Percentiles rank a stretch among this genome's conserved stretches.
These are phyloP conservation scores for Nidula niveotomentosa DNA, from an alignment of 1,284 basidiomycete genomes.

Conservation along the genomic window DNA sequence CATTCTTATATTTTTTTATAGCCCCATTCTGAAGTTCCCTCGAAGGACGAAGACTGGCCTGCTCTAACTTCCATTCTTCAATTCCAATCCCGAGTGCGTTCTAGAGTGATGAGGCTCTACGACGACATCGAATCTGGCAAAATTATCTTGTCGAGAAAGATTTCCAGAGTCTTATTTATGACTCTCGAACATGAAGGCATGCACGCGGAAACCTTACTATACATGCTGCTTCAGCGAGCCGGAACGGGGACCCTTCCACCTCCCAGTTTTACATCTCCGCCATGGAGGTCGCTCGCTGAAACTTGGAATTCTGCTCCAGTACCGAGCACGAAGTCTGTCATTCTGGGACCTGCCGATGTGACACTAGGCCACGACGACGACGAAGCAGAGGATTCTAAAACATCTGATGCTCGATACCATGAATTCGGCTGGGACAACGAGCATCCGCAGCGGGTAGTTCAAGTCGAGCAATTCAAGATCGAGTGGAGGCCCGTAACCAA, in stretches of 20 bases:
- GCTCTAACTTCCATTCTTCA: slow-evolving; percentile 68
- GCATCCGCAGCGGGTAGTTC: slow-evolving; percentile 62
- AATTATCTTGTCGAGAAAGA: slow-evolving; percentile 57
- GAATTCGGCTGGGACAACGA: slow-evolving; percentile 98
- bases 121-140: slow-evolving; percentile 64
- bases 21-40: slow-evolving; percentile 90
- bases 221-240: slow-evolving; percentile 88
- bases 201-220: slow-evolving; percentile 90
- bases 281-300: slow-evolving; percentile 70
- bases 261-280: slow-evolving; percentile 70
- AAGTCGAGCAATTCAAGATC: slow-evolving; percentile 68
- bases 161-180: slow-evolving; percentile 86
- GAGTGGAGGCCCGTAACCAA: slow-evolving; percentile 89
- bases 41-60: slow-evolving; percentile 86
- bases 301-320: slow-evolving; percentile 60
- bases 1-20: slow-evolving; percentile 26
- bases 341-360: slow-evolving; percentile 62
- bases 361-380: slow-evolving; percentile 83
- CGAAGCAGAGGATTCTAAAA: slow-evolving; percentile 66
- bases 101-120: slow-evolving; percentile 74
- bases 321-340: slow-evolving; percentile 43
- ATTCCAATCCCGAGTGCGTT: slow-evolving; percentile 78
- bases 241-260: slow-evolving; percentile 81
- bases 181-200: slow-evolving; percentile 87
- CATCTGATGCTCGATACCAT: slow-evolving; percentile 47